Conservation (phyloP, 306 rosid species). For the Morella rubra region DNA sequence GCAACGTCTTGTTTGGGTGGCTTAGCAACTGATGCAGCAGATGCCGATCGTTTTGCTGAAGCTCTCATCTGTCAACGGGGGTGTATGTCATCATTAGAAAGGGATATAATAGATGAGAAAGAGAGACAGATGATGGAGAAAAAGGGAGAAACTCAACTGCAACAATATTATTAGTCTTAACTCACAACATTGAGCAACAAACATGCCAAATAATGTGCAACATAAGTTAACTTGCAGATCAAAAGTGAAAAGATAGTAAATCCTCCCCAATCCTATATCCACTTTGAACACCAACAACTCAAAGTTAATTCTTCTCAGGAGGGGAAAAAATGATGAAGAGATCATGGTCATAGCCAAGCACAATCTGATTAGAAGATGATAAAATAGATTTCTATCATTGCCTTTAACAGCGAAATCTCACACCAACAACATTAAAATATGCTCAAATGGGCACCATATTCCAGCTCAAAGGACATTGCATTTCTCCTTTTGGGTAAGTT, state of each 20-base stretch:
- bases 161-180: not conserved
- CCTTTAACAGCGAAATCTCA: not conserved
- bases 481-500: too few species aligned
- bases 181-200: not conserved
- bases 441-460: not conserved
- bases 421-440: not conserved
- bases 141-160: not conserved
- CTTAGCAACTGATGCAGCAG: conserved; percentile 64
- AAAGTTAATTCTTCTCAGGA: not conserved
- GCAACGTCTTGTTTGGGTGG: conserved; percentile 67
- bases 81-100: conserved; percentile 23
- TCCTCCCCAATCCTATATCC: not conserved
- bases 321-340: not conserved
- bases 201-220: not conserved
- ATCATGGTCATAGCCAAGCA: not conserved
- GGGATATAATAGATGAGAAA: not conserved
- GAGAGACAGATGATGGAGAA: not conserved
- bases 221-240: not conserved
- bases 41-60: conserved; percentile 59
- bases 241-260: not conserved
- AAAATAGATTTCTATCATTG: not conserved
- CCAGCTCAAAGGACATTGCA: not conserved
- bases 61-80: conserved; percentile 59
- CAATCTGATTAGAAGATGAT: not conserved
- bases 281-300: not conserved